Conservation (phyloP, 1,284 basidiomycete species). For the Austroboletus novae-zelandiae region DNA sequence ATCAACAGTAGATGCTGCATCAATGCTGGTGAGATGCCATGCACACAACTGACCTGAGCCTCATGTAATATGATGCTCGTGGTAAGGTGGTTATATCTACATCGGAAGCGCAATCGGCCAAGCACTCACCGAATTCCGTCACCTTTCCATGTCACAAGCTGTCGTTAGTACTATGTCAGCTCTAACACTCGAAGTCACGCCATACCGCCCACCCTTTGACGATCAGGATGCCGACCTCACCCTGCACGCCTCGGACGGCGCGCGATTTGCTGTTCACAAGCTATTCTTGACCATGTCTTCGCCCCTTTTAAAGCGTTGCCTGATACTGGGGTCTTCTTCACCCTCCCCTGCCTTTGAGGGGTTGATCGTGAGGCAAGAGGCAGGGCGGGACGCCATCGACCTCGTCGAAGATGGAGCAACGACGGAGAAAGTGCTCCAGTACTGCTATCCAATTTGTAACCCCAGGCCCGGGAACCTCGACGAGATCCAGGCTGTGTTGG, state of each 20-base stretch:
- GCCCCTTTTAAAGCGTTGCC: conserved; percentile 28
- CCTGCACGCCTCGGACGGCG: conserved; percentile 30
- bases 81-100: conserved; percentile 28
- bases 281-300: conserved; percentile 31
- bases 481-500: conserved; percentile 32
- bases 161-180: conserved; percentile 20
- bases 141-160: conserved; percentile 27
- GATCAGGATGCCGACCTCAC: conserved; percentile 31
- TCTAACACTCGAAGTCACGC: conserved; percentile 27
- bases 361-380: conserved; percentile 22
- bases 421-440: conserved; percentile 33
- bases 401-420: conserved; percentile 28
- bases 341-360: conserved; percentile 29
- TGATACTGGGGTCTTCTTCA: conserved; percentile 26
- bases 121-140: conserved; percentile 13
- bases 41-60: conserved; percentile 29
- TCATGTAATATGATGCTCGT: conserved; percentile 20
- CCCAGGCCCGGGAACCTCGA: conserved; percentile 31
- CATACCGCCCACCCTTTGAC: conserved; percentile 30
- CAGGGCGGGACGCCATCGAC: conserved; percentile 26
- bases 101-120: conserved; percentile 17
- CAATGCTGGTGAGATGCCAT: conserved; percentile 20
- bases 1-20: conserved; percentile 16
- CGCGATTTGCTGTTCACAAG: conserved; percentile 33
- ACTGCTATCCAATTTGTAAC: conserved; percentile 31